phyloP scores from a whole-genome alignment of 2,329 filamentous ascomycete genomes.

The Botrytis fragariae region DNA sequence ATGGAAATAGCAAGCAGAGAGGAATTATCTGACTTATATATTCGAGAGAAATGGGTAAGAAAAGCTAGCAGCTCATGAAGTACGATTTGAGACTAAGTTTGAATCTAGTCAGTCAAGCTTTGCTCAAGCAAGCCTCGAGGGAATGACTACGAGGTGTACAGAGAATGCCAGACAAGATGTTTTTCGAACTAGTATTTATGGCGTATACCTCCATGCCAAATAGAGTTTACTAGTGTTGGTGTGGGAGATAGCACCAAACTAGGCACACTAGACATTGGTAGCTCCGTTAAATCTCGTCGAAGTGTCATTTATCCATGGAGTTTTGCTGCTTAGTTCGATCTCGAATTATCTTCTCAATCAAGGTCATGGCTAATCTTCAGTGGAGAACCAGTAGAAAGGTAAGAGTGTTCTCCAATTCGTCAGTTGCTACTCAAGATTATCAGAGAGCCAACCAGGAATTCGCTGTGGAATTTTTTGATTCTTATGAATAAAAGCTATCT shows the following conservation, averaged over 20 bases:
- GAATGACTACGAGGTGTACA: background rate
- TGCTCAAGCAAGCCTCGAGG: background rate
- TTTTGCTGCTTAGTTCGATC: background rate
- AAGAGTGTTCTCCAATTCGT: background rate
- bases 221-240: background rate
- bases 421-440: accelerated
- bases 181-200: background rate
- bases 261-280: background rate
- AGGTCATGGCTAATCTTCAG: accelerated
- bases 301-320: background rate
- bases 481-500: background rate
- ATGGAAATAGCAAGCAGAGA: background rate
- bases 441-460: accelerated
- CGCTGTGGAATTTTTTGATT: background rate
- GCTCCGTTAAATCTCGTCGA: background rate
- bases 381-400: background rate
- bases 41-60: no score
- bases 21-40: background rate
- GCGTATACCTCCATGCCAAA: background rate
- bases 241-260: background rate
- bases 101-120: background rate
- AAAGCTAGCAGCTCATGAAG: background rate
- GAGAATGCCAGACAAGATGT: background rate
- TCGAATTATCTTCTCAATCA: background rate
- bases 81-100: background rate